Evolutionary conservation across 306 rosid genomes (phyloP).

Genomic region (Citrullus colocynthis): DNA sequence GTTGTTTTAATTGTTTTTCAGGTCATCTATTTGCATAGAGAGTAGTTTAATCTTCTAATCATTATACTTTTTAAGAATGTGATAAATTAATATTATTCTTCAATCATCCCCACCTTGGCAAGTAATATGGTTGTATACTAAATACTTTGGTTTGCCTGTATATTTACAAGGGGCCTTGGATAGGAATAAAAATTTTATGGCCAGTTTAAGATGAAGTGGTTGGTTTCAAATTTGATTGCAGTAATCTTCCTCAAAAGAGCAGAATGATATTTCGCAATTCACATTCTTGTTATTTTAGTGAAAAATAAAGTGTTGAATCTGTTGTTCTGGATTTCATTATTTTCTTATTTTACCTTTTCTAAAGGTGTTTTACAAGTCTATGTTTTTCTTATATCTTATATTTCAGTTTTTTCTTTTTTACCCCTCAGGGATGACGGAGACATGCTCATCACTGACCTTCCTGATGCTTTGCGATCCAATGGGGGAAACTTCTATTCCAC

Average conservation of each 20-base stretch:
- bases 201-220: no score
- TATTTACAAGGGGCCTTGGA: no score
- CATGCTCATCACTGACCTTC: slow-evolving; percentile 82
- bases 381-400: not conserved
- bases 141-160: no score
- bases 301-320: not conserved
- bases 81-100: no score
- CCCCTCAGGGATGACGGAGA: slow-evolving; percentile 66
- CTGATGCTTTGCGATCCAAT: slow-evolving; percentile 40
- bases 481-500: slow-evolving; percentile 13
- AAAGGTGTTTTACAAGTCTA: not conserved
- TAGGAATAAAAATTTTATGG: no score
- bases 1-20: not conserved
- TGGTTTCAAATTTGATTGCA: no score
- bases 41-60: no score
- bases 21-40: not conserved
- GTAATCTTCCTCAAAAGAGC: no score
- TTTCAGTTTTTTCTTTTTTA: slow-evolving; percentile 14
- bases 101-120: no score
- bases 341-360: not conserved
- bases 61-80: no score
- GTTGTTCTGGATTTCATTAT: not conserved
- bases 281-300: not conserved
- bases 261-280: no score
- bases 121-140: no score